Evolutionary conservation across 2,329 filamentous ascomycete genomes (phyloP).

Genomic region (Penicillium sp.): DNA sequence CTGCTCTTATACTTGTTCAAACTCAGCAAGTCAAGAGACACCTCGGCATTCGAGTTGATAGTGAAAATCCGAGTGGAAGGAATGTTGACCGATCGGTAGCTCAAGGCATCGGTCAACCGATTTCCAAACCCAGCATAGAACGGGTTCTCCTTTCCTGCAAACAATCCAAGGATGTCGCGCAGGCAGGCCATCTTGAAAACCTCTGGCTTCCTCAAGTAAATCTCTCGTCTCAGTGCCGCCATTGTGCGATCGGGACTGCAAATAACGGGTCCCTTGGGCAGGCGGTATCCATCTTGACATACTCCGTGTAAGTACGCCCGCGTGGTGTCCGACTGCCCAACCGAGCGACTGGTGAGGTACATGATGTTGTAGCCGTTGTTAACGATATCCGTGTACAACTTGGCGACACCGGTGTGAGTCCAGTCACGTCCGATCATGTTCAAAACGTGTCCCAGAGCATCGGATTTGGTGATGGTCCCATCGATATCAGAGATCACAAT

Average conservation of each 20-base stretch:
- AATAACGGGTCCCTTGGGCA: constrained; percentile 92
- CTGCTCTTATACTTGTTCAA: constrained; percentile 95
- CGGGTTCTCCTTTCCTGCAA: constrained; percentile 75
- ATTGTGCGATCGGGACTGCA: constrained; percentile 94
- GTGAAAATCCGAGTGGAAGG: constrained; percentile 95
- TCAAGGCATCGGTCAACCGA: constrained; percentile 91
- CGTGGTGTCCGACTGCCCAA: constrained; percentile 91
- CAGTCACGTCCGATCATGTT: constrained; percentile 98
- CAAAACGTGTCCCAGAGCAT: constrained; percentile 89
- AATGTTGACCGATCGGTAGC: constrained; percentile 94
- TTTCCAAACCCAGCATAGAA: constrained; percentile 99
- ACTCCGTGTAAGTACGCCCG: constrained; percentile 89
- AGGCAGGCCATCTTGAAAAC: constrained; percentile 99
- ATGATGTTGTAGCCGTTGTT: constrained; percentile 98
- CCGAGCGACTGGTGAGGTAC: constrained; percentile 92
- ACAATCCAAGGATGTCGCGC: constrained; percentile 89
- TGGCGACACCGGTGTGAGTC: constrained; percentile 96
- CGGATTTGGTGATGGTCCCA: constrained; percentile 97
- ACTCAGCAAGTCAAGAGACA: constrained; percentile 85
- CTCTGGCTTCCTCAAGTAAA: constrained; percentile 94
- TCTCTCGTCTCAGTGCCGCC: constrained; percentile 86
- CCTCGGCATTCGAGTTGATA: constrained; percentile 97
- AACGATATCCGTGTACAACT: constrained; percentile 93
- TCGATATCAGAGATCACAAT: constrained; percentile 99
- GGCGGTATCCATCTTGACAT: constrained; percentile 80